These are phyloP conservation scores for Herpetomonas tarakana DNA, from an alignment of 208 protist species.

Conservation along the genomic window DNA sequence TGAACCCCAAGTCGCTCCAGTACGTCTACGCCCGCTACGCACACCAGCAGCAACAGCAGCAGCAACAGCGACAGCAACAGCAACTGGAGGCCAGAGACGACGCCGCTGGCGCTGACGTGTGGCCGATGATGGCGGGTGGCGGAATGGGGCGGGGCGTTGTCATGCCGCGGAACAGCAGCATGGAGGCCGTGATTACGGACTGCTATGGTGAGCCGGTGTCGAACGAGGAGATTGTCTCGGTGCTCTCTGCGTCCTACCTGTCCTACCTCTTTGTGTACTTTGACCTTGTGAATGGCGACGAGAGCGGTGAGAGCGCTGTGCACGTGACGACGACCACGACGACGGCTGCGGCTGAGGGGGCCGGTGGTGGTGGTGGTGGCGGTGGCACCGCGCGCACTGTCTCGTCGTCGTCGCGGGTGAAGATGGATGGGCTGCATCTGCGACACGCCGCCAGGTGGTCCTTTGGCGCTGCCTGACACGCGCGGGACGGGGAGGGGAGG, in stretches of 20 bases:
- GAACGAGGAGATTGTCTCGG: constrained; percentile 38
- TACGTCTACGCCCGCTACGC: constrained; percentile 45
- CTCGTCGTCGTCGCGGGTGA: too few species aligned
- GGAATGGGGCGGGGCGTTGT: constrained; percentile 6
- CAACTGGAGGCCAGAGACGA: constrained; percentile 2
- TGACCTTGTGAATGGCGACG: constrained; percentile 15
- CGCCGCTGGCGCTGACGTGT: background rate
- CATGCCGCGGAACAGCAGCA: constrained; percentile 13
- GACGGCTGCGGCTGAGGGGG: too few species aligned
- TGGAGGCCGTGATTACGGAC: constrained; percentile 21
- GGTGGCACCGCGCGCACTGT: too few species aligned
- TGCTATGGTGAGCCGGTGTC: constrained; percentile 29
- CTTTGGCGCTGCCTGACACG: too few species aligned
- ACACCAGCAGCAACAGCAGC: background rate
- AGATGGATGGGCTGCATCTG: constrained; percentile 29
- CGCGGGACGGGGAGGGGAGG: too few species aligned
- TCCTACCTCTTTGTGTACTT: constrained; percentile 74
- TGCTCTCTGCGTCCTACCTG: constrained; percentile 46
- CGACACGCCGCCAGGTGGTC: constrained; percentile 61
- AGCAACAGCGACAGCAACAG: constrained; percentile 3
- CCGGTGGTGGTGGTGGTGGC: too few species aligned
- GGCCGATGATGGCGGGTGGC: constrained; percentile 7
- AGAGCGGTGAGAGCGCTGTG: background rate
- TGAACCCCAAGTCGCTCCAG: constrained; percentile 56
- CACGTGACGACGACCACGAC: too few species aligned